Conservation (phyloP, 257 asterid species). For the Primulina huaijiensis region DNA sequence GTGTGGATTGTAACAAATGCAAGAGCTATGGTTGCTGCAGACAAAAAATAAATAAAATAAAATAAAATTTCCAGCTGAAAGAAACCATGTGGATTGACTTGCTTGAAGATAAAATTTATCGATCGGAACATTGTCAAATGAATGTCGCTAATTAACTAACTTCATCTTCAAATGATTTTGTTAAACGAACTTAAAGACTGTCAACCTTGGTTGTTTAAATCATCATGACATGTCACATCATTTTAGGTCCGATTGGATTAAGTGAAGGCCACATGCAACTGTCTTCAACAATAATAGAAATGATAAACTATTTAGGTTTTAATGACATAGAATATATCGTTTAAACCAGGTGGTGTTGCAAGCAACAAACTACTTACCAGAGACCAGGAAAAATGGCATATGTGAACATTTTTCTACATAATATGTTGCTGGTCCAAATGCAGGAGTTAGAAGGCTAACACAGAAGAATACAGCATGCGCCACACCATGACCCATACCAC, state of each 20-base stretch:
- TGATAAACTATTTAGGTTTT: neutral
- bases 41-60: constrained; percentile 14
- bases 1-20: constrained; percentile 95
- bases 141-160: constrained; percentile 6
- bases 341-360: constrained; percentile 1
- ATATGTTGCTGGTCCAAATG: constrained; percentile 96
- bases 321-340: neutral
- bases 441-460: constrained; percentile 91
- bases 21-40: constrained; percentile 86
- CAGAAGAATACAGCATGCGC: constrained; percentile 98
- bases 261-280: constrained; percentile 13
- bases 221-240: constrained; percentile 12
- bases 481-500: constrained; percentile 98
- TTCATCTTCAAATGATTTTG: neutral
- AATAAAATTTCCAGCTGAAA: constrained; percentile 3
- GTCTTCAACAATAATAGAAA: no score
- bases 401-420: constrained; percentile 85
- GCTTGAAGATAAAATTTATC: neutral
- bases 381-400: constrained; percentile 83
- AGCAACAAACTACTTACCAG: constrained; percentile 51
- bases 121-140: neutral
- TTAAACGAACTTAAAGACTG: constrained; percentile 1
- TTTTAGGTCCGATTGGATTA: neutral
- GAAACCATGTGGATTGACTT: constrained; percentile 1
- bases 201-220: neutral